phyloP scores from a whole-genome alignment of 768 basidiomycete genomes.

The Termitomyces sp. region DNA sequence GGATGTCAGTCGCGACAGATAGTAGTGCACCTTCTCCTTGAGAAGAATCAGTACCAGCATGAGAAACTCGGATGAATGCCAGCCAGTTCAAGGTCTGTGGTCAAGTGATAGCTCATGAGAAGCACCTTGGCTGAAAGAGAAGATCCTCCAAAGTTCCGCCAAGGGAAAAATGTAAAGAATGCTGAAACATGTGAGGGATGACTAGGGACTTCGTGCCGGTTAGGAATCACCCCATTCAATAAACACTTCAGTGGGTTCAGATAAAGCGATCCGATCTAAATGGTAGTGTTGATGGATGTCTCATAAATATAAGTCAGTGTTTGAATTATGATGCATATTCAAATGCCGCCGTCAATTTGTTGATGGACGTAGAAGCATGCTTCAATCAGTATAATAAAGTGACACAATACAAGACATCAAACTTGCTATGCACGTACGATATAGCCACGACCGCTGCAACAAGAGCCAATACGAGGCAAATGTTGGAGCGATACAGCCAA shows the following conservation, averaged over 20 bases:
- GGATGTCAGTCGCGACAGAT: not conserved
- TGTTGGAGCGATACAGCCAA: not conserved
- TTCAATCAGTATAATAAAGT: not conserved
- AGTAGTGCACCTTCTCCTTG: not conserved
- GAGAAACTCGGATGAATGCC: not conserved
- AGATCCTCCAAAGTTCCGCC: not conserved
- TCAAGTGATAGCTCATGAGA: not conserved
- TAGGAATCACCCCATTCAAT: not conserved
- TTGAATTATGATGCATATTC: not conserved
- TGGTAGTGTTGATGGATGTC: not conserved
- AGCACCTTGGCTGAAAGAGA: not conserved
- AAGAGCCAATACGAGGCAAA: not conserved
- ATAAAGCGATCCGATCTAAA: not conserved
- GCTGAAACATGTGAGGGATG: too few relatives aligned
- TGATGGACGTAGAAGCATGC: not conserved
- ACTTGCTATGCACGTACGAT: not conserved
- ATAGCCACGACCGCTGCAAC: not conserved
- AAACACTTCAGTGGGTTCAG: not conserved
- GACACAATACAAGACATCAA: not conserved
- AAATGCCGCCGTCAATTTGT: not conserved
- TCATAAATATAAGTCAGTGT: not conserved
- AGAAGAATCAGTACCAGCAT: not conserved
- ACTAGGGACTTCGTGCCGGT: too few relatives aligned
- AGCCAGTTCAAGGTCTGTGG: not conserved
- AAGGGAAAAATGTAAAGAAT: not conserved